Percentiles rank a stretch among this genome's conserved stretches.
Conservation (phyloP, 2,329 filamentous ascomycete genomes). For the Leptodontidium sp. region DNA sequence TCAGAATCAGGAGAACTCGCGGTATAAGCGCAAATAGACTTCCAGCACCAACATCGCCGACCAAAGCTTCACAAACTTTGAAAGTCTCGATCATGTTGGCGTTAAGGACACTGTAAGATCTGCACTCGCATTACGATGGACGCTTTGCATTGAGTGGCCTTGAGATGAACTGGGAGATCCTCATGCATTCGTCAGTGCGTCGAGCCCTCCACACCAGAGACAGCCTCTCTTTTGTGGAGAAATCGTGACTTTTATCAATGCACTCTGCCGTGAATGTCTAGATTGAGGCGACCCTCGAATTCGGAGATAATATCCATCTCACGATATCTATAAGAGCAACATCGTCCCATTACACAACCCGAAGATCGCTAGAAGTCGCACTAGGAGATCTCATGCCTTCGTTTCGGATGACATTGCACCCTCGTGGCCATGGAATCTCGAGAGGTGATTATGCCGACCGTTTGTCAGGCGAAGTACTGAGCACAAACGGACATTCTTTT, state of each 20-base stretch:
- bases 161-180: conserved; percentile 22
- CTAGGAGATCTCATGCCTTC: conserved; percentile 26
- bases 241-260: conserved; percentile 29
- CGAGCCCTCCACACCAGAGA: conserved; percentile 16
- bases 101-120: neutral
- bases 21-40: neutral
- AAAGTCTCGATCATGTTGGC: neutral
- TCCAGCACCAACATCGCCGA: neutral
- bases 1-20: neutral
- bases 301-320: conserved; percentile 22
- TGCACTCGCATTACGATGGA: neutral
- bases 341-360: conserved; percentile 16
- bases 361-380: conserved; percentile 22
- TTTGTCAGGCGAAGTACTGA: neutral
- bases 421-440: conserved; percentile 19
- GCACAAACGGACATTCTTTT: conserved; percentile 11
- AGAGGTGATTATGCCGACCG: conserved; percentile 11
- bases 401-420: conserved; percentile 14
- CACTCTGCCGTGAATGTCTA: conserved; percentile 27
- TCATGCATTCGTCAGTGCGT: conserved; percentile 28
- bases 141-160: conserved; percentile 14
- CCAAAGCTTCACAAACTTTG: neutral
- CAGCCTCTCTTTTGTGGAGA: conserved; percentile 27
- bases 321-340: conserved; percentile 24
- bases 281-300: conserved; percentile 26